Conservation (phyloP, 495 filamentous ascomycete species). For the Neurospora sp. region DNA sequence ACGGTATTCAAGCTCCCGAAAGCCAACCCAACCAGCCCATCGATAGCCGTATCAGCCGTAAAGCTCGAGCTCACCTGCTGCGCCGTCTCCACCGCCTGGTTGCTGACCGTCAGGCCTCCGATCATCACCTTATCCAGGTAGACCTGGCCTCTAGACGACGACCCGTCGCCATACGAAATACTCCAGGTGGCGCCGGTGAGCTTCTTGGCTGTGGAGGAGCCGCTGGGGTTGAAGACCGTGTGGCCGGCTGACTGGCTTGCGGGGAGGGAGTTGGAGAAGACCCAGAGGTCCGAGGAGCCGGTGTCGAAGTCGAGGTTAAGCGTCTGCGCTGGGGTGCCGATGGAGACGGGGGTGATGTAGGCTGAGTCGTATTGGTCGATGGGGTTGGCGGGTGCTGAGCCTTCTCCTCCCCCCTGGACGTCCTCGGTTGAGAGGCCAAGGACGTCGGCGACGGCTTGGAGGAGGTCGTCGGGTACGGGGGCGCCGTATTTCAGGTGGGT, state of each 20-base stretch:
- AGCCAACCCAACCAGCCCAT: conserved; percentile 67
- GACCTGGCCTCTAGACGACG: conserved; percentile 52
- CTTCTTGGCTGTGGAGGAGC: conserved; percentile 35
- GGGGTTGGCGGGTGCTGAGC: conserved; percentile 44
- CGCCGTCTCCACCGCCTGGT: conserved; percentile 64
- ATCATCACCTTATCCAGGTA: conserved; percentile 62
- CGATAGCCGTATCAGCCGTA: conserved; percentile 46
- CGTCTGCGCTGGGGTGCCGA: conserved; percentile 50
- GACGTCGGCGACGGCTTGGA: conserved; percentile 21
- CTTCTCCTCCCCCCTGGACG: background rate
- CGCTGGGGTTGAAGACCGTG: conserved; percentile 45
- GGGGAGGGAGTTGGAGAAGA: conserved; percentile 24
- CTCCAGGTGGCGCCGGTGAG: conserved; percentile 48
- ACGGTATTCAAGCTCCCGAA: conserved; percentile 68
- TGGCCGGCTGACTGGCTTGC: conserved; percentile 35
- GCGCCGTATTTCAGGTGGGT: conserved; percentile 54
- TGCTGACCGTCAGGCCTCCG: conserved; percentile 48
- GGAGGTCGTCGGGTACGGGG: conserved; percentile 23
- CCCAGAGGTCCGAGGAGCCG: conserved; percentile 66
- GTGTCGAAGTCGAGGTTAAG: conserved; percentile 67
- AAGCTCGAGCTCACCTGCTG: conserved; percentile 52
- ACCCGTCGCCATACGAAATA: conserved; percentile 66
- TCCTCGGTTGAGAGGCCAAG: background rate
- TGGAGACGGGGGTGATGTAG: conserved; percentile 57
- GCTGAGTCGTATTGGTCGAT: conserved; percentile 47